These are phyloP conservation scores for Elaeagnus macrophylla DNA, from an alignment of 306 rosid genomes.

Conservation along the genomic window DNA sequence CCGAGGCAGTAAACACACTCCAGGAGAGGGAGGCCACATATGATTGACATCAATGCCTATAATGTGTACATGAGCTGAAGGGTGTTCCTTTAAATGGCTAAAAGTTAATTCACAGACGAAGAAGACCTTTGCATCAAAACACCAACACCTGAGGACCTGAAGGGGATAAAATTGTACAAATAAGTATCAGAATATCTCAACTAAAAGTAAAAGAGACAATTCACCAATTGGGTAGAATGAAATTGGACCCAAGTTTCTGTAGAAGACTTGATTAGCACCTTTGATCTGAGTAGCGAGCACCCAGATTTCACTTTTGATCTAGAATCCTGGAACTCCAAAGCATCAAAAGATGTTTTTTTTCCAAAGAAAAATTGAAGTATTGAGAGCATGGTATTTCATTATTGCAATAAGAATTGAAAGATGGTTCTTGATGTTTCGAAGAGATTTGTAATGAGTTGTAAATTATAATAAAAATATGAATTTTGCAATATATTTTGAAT, in stretches of 20 bases:
- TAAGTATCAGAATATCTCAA: too few relatives aligned
- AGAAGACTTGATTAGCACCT: background rate
- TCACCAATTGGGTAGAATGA: too few relatives aligned
- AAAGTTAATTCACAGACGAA: background rate
- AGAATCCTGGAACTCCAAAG: slow-evolving; percentile 10
- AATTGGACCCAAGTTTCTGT: too few relatives aligned
- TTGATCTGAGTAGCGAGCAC: slow-evolving; percentile 7
- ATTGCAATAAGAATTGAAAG: slow-evolving; percentile 3
- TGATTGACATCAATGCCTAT: slow-evolving; percentile 53
- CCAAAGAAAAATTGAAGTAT: background rate
- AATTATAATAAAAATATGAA: background rate
- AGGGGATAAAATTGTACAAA: too few relatives aligned
- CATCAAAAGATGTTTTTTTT: background rate
- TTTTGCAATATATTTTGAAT: background rate
- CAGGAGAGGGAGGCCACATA: slow-evolving; percentile 67
- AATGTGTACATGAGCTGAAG: slow-evolving; percentile 16
- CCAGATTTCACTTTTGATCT: slow-evolving; percentile 8
- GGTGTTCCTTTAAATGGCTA: slow-evolving; percentile 5
- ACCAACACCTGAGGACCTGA: background rate
- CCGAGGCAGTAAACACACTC: slow-evolving; percentile 91
- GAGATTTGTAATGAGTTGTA: slow-evolving; percentile 9
- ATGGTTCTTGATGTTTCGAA: slow-evolving; percentile 1
- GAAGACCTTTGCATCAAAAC: background rate
- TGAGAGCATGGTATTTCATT: slow-evolving; percentile 13
- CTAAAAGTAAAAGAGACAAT: too few relatives aligned